Base-by-base conservation (phyloP, 1,284 basidiomycete genomes). In the Ceratobasidium sp. region DNA sequence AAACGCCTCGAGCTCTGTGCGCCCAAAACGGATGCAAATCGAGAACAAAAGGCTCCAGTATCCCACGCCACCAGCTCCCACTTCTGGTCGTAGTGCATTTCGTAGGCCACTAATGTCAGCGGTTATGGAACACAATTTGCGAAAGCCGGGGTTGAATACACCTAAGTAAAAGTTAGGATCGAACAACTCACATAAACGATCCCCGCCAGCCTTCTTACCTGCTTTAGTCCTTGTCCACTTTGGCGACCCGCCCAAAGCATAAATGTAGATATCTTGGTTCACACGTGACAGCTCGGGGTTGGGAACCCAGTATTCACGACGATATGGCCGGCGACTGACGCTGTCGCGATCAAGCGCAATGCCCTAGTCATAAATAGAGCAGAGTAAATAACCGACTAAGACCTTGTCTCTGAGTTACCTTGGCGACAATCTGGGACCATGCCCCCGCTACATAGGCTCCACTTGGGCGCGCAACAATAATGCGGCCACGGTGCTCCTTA, bases 21-120 rank as follows among this genome's bases (percentile, higher is more conserved):
- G 69, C 19, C 74, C 74, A 53, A 75, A 75, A 22, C 62, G 54
- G 29, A 75, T 63, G 31, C 59, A 62, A 29, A 75, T 54, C 0
- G 19, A 22, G 29, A 75, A 75, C 6, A n/a, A 56, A 34, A 75
- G 31, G 31, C 24, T 53, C 66, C 74, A 71, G 46, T 66, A 63
- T 9, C 1, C 1, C 22, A 9, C 37, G 5, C 68, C 68, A 2
- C 37, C 37, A 13, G 56, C 7, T 5, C 53, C 22, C 5, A n/a
- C 27, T n/a, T 59, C 53, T 5, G 16, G 6, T 24, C 22, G 13
- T 19, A 71, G 56, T 11, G 68, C 68, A 11, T 41, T 41, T 37
- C 68, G 53, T 8, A 71, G n/a, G 24, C n/a, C 6, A 19, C 43
- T 71, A 7, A 71, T 54, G 41, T 59, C 27, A 2, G 68, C 68